Base-by-base conservation (phyloP, 257 asterid genomes). In the Capsicum rhomboideum region DNA sequence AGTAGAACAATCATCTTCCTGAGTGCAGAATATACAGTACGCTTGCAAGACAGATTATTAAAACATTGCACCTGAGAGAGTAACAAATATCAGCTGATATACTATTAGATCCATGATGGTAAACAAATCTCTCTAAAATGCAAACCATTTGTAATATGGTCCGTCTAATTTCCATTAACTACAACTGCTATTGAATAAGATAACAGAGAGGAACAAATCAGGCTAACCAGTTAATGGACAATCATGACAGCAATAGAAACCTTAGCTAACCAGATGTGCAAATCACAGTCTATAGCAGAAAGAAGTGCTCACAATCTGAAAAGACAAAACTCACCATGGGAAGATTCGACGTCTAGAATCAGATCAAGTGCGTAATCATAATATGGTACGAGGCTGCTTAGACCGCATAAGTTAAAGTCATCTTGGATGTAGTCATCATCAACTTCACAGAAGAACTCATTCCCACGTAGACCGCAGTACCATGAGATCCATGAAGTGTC, bases 341-440 rank as follows among this genome's bases (percentile, higher is more conserved):
- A 91, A 56, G 94, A 89, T 87, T 91, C 94, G 3, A 91, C 92
- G 49, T 91, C 93, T 18, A 91, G 85, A 86, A 91, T 90, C 87
- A 90, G 82, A 79, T 90, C 94, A 59, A 91, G 92, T 40, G 94
- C 92, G 50, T 88, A 91, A 71, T 91, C 94, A 82, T 91, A 91
- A 86, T 86, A 89, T 8, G 92, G 93, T 78, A 91, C 83, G 75
- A 89, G 94, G 85, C 90, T 79, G 87, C 93, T 89, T 85, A 91
- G 83, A 56, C 94, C 93, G 6, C 94, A 91, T 18, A 91, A 90
- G 83, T 91, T 90, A 78, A 91, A 91, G 82, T 89, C 92, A 85
- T 91, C 94, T 87, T 91, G 94, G 83, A 91, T 89, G 85, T 91
- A 91, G 55, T 91, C 94, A 78, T 91, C 94, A 34, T 91, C 94